Evolutionary conservation across 1,139 yeast genomes (phyloP).

Genomic region (Zygoascus sp.): DNA sequence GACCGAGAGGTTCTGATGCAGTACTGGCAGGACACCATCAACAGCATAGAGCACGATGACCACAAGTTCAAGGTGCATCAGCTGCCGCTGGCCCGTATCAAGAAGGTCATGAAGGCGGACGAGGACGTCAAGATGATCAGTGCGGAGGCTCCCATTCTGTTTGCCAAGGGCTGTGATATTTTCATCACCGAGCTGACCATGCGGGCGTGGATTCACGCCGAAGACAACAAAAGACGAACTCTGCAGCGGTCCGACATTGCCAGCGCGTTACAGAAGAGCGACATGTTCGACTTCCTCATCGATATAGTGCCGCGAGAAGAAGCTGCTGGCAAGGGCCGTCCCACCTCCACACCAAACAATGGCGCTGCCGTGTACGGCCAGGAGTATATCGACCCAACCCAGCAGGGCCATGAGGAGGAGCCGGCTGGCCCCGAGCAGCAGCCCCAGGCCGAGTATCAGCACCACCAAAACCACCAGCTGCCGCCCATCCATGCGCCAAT

Average conservation of each 20-base stretch:
- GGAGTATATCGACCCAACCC: background rate
- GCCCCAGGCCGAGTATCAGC: slow-evolving; percentile 11
- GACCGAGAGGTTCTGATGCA: slow-evolving; percentile 87
- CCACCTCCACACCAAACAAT: slow-evolving; percentile 10
- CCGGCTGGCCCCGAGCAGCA: slow-evolving; percentile 2
- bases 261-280: slow-evolving; percentile 88
- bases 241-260: slow-evolving; percentile 92
- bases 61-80: slow-evolving; percentile 94
- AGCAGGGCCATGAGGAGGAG: background rate
- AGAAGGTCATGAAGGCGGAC: slow-evolving; percentile 96
- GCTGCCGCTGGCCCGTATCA: slow-evolving; percentile 88
- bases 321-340: slow-evolving; percentile 21
- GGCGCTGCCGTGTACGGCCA: slow-evolving; percentile 3
- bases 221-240: slow-evolving; percentile 89
- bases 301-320: slow-evolving; percentile 83
- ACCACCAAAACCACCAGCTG: slow-evolving; percentile 15
- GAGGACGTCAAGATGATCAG: slow-evolving; percentile 96
- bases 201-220: slow-evolving; percentile 99
- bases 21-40: slow-evolving; percentile 91
- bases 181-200: slow-evolving; percentile 94
- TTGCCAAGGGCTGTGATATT: slow-evolving; percentile 96
- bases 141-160: slow-evolving; percentile 95
- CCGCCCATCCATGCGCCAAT: slow-evolving; percentile 5
- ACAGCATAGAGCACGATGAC: slow-evolving; percentile 81
- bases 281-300: slow-evolving; percentile 93